Evolutionary conservation across 768 basidiomycete species (phyloP).

Genomic region (Russula virescens): DNA sequence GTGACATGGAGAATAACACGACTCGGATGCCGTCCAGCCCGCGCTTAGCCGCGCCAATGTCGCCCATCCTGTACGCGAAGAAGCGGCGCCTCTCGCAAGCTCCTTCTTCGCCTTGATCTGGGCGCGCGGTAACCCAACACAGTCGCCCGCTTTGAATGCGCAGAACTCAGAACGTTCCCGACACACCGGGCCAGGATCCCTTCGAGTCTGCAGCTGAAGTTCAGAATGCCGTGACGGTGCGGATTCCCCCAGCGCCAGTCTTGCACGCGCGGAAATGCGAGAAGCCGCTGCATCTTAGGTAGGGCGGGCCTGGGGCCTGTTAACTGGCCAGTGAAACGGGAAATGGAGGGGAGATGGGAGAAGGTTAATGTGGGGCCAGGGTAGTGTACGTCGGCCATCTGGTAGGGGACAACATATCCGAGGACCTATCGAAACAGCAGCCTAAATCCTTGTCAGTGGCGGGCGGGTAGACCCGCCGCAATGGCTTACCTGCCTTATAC

Average conservation of each 20-base stretch:
- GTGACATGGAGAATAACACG: not conserved
- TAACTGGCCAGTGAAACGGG: too few species aligned
- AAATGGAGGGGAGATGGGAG: not conserved
- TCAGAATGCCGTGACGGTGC: too few species aligned
- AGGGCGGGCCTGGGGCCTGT: too few species aligned
- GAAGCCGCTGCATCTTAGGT: too few species aligned
- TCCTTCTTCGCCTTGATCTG: not conserved
- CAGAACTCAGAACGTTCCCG: not conserved
- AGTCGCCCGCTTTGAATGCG: not conserved
- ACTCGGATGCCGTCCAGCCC: not conserved
- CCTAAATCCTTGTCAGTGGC: not conserved
- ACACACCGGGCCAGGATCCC: too few species aligned
- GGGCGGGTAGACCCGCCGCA: too few species aligned
- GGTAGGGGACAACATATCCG: not conserved
- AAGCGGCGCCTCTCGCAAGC: not conserved
- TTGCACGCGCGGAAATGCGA: not conserved
- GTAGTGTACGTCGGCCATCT: not conserved
- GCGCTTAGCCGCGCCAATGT: not conserved
- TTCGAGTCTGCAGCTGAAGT: not conserved
- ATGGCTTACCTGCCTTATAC: too few species aligned
- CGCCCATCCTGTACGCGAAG: not conserved
- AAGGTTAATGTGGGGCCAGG: not conserved
- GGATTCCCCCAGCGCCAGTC: too few species aligned
- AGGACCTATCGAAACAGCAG: not conserved
- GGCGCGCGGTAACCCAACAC: not conserved